These are phyloP conservation scores for Samsoniella hepiali DNA, from an alignment of 2,329 filamentous ascomycete genomes.

Conservation along the genomic window DNA sequence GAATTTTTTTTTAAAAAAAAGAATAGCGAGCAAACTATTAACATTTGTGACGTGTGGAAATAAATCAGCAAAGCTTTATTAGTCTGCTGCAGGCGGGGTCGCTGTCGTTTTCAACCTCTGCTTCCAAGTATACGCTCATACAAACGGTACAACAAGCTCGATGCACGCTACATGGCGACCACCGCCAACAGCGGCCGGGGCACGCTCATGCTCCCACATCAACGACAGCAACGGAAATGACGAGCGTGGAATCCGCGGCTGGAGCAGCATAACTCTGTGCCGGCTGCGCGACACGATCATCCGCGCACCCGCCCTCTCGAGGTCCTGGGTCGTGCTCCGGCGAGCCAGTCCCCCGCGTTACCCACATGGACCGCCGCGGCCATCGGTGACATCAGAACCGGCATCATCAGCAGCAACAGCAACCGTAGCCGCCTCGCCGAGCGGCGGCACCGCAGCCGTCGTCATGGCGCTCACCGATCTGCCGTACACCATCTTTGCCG, in stretches of 20 bases:
- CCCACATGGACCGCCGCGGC: background rate
- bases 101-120: background rate
- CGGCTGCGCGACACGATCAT: conserved; percentile 2
- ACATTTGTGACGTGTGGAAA: background rate
- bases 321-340: background rate
- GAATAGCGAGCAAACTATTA: too few species aligned
- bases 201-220: background rate
- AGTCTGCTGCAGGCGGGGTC: background rate
- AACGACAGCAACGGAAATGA: background rate
- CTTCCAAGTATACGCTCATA: background rate
- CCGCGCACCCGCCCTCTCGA: background rate
- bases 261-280: background rate
- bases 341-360: background rate
- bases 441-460: background rate
- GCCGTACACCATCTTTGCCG: conserved; percentile 57
- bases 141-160: too few species aligned
- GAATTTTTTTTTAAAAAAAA: background rate
- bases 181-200: background rate
- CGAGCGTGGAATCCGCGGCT: background rate
- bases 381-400: background rate
- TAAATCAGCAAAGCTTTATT: background rate
- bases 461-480: conserved; percentile 42
- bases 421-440: background rate
- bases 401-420: background rate
- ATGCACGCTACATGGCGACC: conserved; percentile 10